These are phyloP conservation scores for Scheffersomyces coipomensis DNA, from an alignment of 805 yeast genomes.

Conservation along the genomic window DNA sequence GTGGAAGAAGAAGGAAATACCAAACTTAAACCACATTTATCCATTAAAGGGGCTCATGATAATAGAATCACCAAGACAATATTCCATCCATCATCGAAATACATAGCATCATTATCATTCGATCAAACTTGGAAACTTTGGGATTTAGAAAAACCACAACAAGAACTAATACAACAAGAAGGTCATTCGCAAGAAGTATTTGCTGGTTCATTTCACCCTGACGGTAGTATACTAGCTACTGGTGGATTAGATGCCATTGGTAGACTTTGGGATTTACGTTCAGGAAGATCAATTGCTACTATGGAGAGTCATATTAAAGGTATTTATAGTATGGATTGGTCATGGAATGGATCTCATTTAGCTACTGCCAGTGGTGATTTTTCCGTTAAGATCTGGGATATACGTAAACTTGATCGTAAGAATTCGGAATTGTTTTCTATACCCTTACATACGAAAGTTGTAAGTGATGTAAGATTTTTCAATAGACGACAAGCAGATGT, in stretches of 20 bases:
- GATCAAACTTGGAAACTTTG: conserved; percentile 89
- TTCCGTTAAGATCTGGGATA: conserved; percentile 80
- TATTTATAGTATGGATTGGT: conserved; percentile 70
- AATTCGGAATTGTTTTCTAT: conserved; percentile 46
- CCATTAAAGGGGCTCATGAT: conserved; percentile 31
- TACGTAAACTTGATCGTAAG: conserved; percentile 42
- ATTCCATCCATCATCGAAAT: conserved; percentile 63
- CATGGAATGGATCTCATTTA: conserved; percentile 69
- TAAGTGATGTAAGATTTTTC: conserved; percentile 63
- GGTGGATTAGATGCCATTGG: conserved; percentile 78
- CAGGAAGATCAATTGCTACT: conserved; percentile 62
- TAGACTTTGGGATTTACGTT: conserved; percentile 81
- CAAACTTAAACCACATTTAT: conserved; percentile 13
- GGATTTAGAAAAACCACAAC: conserved; percentile 54
- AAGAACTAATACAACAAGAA: conserved; percentile 62
- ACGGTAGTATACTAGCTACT: conserved; percentile 73
- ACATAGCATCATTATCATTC: conserved; percentile 68
- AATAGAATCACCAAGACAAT: conserved; percentile 58
- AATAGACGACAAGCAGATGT: conserved; percentile 16
- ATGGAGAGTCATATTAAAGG: conserved; percentile 72
- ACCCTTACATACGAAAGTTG: conserved; percentile 72
- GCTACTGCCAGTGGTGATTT: conserved; percentile 88
- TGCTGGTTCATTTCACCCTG: conserved; percentile 61
- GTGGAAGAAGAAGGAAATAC: conserved; percentile 3
- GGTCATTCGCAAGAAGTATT: conserved; percentile 81